Evolutionary conservation across 2,329 filamentous ascomycete species (phyloP), one percentile per base, ranked within the genome.

Genomic region (Apiospora kogelbergensis): DNA sequence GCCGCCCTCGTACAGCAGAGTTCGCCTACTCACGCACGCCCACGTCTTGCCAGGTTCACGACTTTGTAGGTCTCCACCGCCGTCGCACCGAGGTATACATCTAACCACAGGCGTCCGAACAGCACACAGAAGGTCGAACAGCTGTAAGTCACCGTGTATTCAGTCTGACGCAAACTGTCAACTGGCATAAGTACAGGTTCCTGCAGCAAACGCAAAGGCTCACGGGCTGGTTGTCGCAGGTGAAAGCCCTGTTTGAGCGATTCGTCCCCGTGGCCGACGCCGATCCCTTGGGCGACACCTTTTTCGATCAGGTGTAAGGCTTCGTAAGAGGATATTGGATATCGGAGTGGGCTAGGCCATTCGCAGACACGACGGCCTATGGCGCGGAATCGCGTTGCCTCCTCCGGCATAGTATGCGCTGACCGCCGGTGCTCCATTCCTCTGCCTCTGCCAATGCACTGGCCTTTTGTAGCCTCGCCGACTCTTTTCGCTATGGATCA

Each of bases 191-290:
- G 46, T 53, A 53, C 37, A 65, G 63, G n/a, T 65, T 65, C 37
- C 63, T 42, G 41, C 63, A 65, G 41, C 63, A 65, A 44, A 44
- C 41, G 37, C 63, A 65, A 10, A 41, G 40, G 63, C n/a, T 26
- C 63, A 65, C 41, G 63, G n/a, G n/a, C 63, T 65, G 40, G 63
- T 42, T 65, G 60, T 42, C 60, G 37, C 60, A 64, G 60, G 60
- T 64, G 37, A 64, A 64, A 42, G 60, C 60, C n/a, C 33, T 63
- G 40, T 63, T 41, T 42, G 37, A 64, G 9, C 33, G 33, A 48
- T 26, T 48, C 45, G 45, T 48, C 9, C 45, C 22, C 45, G 45
- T 48, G 9, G 45, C 22, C 45, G 45, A 48, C 45, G 45, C 22
- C 45, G 10, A 24, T 15, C 45, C 45, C 45, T 48, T 48, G 45